Evolutionary conservation across 2,329 filamentous ascomycete species (phyloP), one percentile per base, ranked within the genome.

Genomic region (Fusarium beomiforme): DNA sequence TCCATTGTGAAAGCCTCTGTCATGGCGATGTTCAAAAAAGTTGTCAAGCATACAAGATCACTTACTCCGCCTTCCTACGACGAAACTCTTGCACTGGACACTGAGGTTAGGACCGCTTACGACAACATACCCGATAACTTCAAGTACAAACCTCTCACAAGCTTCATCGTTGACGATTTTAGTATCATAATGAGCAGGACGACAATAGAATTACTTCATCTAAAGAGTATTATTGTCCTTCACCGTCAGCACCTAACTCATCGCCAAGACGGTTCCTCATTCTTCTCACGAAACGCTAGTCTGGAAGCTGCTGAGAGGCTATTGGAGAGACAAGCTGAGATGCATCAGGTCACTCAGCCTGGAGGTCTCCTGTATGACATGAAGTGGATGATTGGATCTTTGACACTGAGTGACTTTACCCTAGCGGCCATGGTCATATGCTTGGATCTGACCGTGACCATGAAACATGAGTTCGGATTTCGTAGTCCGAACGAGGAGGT

Each of bases 351-450:
- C 4, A 77, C 75, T 6, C 75, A 82, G 24, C 80, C 83, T 0
- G 85, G 85, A 2, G 84, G 85, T 0, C 79, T 81, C 9, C 58
- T 88, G 6, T 77, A 82, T 58, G 77, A 80, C 8, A 80, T 85
- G 42, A 75, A 81, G 23, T 86, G 84, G 81, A 83, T 87, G 73
- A 61, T 86, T 3, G 81, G 78, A 2, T 81, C 82, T 0, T 75
- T 88, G 19, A 80, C 83, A 1, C 78, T 79, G 43, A 82, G 85
- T n/a, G 85, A 88, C 58, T 87, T 85, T 44, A 78, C 88, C 3
- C 79, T 88, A 2, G 86, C 86, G 0, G 82, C 83, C 11, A 87
- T 87, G 82, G 82, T 88, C 17, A 72, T 88, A 6, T 88, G 84
- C 59, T 71, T 87, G 0, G 76, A 79, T 23, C 55, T 79, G 0